Percentiles rank a stretch among this genome's conserved stretches.
These are phyloP conservation scores for Forsythia viridissima DNA, from an alignment of 257 asterid genomes.

Conservation along the genomic window DNA sequence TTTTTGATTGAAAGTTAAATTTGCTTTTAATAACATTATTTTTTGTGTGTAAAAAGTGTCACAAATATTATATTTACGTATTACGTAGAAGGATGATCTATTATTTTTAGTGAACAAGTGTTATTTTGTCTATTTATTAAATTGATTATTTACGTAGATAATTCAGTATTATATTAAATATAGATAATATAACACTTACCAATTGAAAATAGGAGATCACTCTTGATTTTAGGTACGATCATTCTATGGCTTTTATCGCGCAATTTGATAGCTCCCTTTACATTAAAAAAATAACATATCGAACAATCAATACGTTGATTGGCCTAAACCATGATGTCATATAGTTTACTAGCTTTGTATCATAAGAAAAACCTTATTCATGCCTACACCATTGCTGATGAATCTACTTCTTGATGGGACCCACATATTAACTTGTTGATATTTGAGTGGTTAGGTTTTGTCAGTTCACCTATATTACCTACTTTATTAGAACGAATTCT, in stretches of 20 bases:
- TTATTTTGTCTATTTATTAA: too few species aligned
- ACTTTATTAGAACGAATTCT: slow-evolving; percentile 24
- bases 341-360: slow-evolving; percentile 15
- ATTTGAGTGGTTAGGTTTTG: slow-evolving; percentile 25
- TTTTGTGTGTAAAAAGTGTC: neutral
- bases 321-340: slow-evolving; percentile 51
- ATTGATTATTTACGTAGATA: too few species aligned
- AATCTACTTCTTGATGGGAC: slow-evolving; percentile 23
- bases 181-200: too few species aligned
- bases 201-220: too few species aligned
- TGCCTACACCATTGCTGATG: slow-evolving; percentile 28
- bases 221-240: neutral
- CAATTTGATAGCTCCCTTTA: slow-evolving; percentile 5
- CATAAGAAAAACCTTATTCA: slow-evolving; percentile 15
- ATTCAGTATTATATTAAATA: too few species aligned
- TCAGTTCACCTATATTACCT: slow-evolving; percentile 46
- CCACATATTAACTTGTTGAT: slow-evolving; percentile 21
- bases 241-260: slow-evolving; percentile 16
- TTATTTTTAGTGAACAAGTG: too few species aligned
- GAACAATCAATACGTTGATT: slow-evolving; percentile 19
- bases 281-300: slow-evolving; percentile 2
- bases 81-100: neutral
- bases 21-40: neutral
- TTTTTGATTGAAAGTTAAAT: too few species aligned
- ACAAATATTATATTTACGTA: neutral